Evolutionary conservation across 2,329 filamentous ascomycete genomes (phyloP).

Genomic region (Aspergillus proliferans): DNA sequence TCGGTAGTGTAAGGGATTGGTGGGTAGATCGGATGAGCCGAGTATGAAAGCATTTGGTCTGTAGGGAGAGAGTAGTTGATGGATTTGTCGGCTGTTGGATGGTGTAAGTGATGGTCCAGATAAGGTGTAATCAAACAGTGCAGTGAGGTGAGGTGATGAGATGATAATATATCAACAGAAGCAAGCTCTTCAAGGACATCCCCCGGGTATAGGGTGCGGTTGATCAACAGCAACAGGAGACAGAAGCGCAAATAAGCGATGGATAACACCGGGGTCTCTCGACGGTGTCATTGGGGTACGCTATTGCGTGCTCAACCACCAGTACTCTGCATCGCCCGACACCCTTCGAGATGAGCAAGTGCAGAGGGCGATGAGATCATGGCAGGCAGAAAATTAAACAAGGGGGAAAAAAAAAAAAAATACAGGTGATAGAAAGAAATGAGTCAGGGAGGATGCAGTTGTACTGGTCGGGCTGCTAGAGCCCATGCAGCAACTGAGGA

Average conservation of each 20-base stretch:
- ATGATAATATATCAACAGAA: neutral
- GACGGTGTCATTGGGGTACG: constrained; percentile 27
- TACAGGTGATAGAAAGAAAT: neutral
- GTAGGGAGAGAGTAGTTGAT: constrained; percentile 32
- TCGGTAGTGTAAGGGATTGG: constrained; percentile 33
- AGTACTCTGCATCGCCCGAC: constrained; percentile 9
- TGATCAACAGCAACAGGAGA: constrained; percentile 7
- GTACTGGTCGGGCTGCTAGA: no score
- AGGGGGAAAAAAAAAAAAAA: constrained; percentile 1
- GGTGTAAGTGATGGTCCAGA: constrained; percentile 19
- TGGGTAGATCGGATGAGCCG: constrained; percentile 33
- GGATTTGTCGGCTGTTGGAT: constrained; percentile 26
- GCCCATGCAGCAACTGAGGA: no score
- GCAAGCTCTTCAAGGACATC: neutral
- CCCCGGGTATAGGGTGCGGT: constrained; percentile 1
- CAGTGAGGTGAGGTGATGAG: neutral
- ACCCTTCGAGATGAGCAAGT: neutral
- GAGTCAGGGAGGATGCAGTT: neutral
- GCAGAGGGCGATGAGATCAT: neutral
- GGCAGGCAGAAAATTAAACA: neutral
- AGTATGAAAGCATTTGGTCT: constrained; percentile 35
- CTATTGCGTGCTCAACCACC: constrained; percentile 30
- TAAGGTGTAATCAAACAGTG: neutral
- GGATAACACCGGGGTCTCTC: constrained; percentile 16
- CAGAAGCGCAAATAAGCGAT: constrained; percentile 12